phyloP scores from a whole-genome alignment of 2,329 filamentous ascomycete genomes.

The Fusarium sp. region DNA sequence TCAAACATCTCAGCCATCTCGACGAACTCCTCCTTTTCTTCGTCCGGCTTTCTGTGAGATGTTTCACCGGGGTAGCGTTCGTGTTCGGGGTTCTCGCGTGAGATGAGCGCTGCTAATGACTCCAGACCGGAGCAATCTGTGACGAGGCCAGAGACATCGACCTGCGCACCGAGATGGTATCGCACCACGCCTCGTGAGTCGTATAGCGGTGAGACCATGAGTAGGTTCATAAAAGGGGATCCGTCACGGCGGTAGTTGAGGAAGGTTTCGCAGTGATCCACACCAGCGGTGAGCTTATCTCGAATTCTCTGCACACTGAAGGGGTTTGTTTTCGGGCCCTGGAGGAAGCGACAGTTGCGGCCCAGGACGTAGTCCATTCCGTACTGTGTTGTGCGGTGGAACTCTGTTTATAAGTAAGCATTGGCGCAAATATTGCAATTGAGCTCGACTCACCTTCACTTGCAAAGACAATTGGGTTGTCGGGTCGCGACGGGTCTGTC shows the following conservation, averaged over 20 bases:
- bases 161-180: slow-evolving; percentile 79
- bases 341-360: slow-evolving; percentile 82
- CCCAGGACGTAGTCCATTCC: slow-evolving; percentile 80
- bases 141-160: slow-evolving; percentile 77
- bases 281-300: slow-evolving; percentile 71
- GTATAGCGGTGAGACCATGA: slow-evolving; percentile 79
- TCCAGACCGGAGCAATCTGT: slow-evolving; percentile 76
- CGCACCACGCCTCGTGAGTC: slow-evolving; percentile 75
- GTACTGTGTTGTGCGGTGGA: slow-evolving; percentile 80
- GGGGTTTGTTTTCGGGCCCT: slow-evolving; percentile 78
- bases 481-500: slow-evolving; percentile 78
- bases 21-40: slow-evolving; percentile 69
- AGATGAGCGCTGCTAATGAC: slow-evolving; percentile 65
- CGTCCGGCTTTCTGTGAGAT: slow-evolving; percentile 5
- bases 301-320: slow-evolving; percentile 72
- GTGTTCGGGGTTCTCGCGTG: slow-evolving; percentile 48
- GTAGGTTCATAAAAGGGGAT: slow-evolving; percentile 81
- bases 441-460: slow-evolving; percentile 71
- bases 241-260: slow-evolving; percentile 84
- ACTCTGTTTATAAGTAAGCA: slow-evolving; percentile 63
- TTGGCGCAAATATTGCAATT: accelerated
- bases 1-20: slow-evolving; percentile 79
- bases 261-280: slow-evolving; percentile 80
- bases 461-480: slow-evolving; percentile 83
- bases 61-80: slow-evolving; percentile 42